These are phyloP conservation scores for Pythium phragmiticola DNA, from an alignment of 352 stramenopile species.

Conservation along the genomic window DNA sequence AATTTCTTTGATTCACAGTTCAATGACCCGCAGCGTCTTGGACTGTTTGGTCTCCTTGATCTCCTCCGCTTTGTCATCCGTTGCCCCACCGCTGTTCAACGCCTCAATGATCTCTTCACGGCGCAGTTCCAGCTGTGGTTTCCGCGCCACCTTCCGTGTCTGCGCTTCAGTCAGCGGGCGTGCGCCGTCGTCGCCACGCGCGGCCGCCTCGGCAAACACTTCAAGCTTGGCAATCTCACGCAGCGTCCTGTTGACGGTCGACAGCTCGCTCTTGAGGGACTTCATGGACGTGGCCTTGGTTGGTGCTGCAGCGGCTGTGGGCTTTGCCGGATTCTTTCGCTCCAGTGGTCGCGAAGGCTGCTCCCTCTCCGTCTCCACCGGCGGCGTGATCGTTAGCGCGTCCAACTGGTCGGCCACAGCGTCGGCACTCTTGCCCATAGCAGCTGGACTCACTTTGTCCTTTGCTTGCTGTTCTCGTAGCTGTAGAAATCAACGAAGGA, in stretches of 20 bases:
- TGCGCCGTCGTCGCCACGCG: conserved; percentile 12
- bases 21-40: conserved; percentile 21
- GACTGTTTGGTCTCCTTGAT: conserved; percentile 2
- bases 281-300: not conserved
- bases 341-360: not conserved
- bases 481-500: not conserved
- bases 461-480: conserved; percentile 17
- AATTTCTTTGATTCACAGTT: conserved; percentile 10
- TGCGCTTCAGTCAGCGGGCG: conserved; percentile 23
- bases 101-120: conserved; percentile 19
- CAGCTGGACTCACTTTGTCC: not conserved
- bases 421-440: not conserved
- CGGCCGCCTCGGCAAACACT: conserved; percentile 13
- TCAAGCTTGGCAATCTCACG: conserved; percentile 40
- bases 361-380: not conserved
- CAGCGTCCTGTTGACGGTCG: conserved; percentile 49
- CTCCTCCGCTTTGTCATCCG: not conserved
- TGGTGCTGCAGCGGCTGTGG: not conserved
- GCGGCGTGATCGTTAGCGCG: conserved; percentile 32
- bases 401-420: conserved; percentile 25
- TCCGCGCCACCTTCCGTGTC: conserved; percentile 21
- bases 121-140: conserved; percentile 25
- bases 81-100: conserved; percentile 4
- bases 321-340: not conserved
- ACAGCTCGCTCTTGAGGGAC: conserved; percentile 45